Base-by-base conservation (phyloP, 78 protist genomes). In the Chrysochromulina parva region DNA sequence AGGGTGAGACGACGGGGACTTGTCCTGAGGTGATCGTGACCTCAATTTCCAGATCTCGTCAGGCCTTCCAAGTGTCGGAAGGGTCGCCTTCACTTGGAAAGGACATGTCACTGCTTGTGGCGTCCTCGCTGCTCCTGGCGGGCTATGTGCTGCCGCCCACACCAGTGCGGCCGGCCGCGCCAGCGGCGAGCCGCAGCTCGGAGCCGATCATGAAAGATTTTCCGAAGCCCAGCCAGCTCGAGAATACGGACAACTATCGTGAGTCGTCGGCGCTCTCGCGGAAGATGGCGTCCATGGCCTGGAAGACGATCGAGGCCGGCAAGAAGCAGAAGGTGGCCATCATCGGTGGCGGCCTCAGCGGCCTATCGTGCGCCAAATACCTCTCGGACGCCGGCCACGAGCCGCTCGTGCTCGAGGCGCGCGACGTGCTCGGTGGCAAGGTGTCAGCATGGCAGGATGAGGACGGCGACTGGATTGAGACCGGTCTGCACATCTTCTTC, bases 391-490 rank as follows among this genome's bases (percentile, higher is more conserved):
- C 76, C 22, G 91, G 91, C 22, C 90, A 85, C 50, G 55, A 55
- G 85, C 93, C 93, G 24, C 19, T 86, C 47, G 90, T 91, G 54
- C 76, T 71, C 74, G 93, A 91, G 60, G 93, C 93, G n/a, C 90
- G 93, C 47, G 90, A 91, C 74, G 90, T 91, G 52, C 89, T 80
- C 9, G 93, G 88, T 2, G 93, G 88, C 60, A 82, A 90, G 93
- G 93, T 91, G 17, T 58, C 89, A 48, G 93, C 93, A 1, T 91
- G 93, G 93, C 93, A 91, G 60, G 93, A 91, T 81, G 89, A 69
- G 48, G 93, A 91, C 58, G 93, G 93, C 24, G 93, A 91, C 90
- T 86, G 90, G 93, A 85, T 85, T 71, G 93, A 91, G 93, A 91
- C 93, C 2, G 93, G 93, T 7, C 93, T 91, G 28, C 93, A 91